Evolutionary conservation across 306 rosid genomes (phyloP).

Genomic region (Sindora glabra): DNA sequence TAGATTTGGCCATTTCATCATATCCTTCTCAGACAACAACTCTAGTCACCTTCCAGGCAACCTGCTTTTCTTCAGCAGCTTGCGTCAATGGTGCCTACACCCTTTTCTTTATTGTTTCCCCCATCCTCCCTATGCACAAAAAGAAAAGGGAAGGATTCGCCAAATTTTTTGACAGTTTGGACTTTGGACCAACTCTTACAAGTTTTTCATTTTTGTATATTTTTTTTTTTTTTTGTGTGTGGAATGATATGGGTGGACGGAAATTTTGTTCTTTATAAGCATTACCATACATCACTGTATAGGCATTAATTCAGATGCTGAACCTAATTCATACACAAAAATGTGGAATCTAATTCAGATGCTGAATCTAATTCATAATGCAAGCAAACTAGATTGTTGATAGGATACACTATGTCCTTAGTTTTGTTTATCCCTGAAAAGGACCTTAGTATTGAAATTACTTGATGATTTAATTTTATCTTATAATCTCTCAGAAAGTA

Average conservation of each 20-base stretch:
- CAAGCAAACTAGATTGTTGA: background rate
- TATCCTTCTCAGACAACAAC: constrained; percentile 19
- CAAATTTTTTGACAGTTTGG: background rate
- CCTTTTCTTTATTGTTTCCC: background rate
- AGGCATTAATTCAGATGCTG: background rate
- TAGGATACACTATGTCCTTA: background rate
- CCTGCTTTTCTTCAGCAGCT: constrained; percentile 23
- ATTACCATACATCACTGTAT: background rate
- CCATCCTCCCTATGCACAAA: background rate
- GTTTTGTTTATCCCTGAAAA: background rate
- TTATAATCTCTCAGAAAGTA: background rate
- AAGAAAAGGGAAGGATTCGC: background rate
- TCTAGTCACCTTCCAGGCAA: constrained; percentile 19
- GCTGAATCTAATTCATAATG: background rate
- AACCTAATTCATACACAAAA: no score
- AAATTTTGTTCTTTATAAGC: background rate
- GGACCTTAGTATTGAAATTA: background rate
- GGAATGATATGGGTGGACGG: no score
- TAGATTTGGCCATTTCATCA: constrained; percentile 24
- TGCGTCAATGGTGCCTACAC: constrained; percentile 19
- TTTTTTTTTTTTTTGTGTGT: no score
- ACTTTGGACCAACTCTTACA: background rate
- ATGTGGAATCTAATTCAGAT: background rate
- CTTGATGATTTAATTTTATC: background rate
- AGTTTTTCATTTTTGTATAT: no score